Evolutionary conservation across 2,329 filamentous ascomycete species (phyloP).

Genomic region (Ophiocordyceps camponoti-leonardi): DNA sequence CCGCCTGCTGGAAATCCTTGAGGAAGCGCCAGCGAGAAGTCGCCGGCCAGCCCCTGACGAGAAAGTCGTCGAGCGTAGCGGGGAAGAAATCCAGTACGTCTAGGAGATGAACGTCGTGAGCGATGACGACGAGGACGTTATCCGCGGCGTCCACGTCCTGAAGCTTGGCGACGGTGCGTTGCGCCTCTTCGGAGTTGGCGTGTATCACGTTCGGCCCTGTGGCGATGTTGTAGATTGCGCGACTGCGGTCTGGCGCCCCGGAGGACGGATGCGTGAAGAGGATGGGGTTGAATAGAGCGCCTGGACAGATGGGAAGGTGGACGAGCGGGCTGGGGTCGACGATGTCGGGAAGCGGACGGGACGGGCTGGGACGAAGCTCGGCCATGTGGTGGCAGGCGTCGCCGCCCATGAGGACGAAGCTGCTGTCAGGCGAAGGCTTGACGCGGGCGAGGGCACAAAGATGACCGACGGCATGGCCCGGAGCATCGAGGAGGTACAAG

Average conservation of each 20-base stretch:
- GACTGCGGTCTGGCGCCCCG: background rate
- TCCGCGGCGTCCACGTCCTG: background rate
- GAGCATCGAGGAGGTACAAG: slow-evolving; percentile 21
- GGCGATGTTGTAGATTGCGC: background rate
- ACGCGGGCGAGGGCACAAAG: slow-evolving; percentile 7
- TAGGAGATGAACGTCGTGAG: background rate
- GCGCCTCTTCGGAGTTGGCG: background rate
- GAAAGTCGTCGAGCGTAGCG: background rate
- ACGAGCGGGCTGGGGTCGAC: background rate
- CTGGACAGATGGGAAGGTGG: background rate
- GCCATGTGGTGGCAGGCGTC: slow-evolving; percentile 6
- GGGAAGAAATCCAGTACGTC: background rate
- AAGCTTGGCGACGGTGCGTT: background rate
- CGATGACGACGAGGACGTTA: background rate
- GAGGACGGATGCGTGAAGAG: background rate
- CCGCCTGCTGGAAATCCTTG: background rate
- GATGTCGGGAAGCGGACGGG: background rate
- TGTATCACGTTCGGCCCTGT: background rate
- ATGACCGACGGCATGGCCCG: slow-evolving; percentile 7
- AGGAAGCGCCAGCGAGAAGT: background rate
- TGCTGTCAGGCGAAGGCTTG: slow-evolving; percentile 2
- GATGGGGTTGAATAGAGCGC: background rate
- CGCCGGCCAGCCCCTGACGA: background rate
- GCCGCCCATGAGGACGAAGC: slow-evolving; percentile 8
- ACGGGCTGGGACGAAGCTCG: background rate